Base-by-base conservation (phyloP, 2,329 filamentous ascomycete species). In the Mycosphaerella arachidis region DNA sequence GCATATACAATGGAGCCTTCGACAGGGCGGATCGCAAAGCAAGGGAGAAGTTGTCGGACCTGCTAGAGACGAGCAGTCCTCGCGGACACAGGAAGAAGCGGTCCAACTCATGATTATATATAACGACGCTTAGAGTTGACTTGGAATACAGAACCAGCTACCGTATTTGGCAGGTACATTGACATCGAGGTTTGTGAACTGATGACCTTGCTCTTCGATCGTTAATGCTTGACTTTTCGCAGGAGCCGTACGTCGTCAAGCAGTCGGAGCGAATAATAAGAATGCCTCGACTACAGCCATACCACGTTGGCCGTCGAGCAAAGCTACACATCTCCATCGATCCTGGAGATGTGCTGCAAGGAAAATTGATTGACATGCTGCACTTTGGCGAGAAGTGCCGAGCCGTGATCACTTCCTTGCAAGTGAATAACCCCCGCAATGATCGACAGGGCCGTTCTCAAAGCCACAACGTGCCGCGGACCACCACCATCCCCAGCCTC, bases 1-100 rank as follows among this genome's bases (percentile, higher is more conserved):
- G 77, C 59, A 73, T 85, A 30, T 90, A 89, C 69, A 88, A 89
- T 70, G 76, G 78, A 1, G 74, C 75, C 0, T 86, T 91, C 70
- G 78, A 84, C 60, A 79, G 77, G 71, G 76, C 79, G 53, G 88
- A 91, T 74, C 75, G 77, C 55, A 78, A 78, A 68, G 87, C 87
- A 16, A 68, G 72, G 55, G 70, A 72, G 54, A 64, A 74, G 63
- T 64, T 81, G 67, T 70, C 74, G 56, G 64, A 74, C 58, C 51
- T 75, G 40, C 67, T 71, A 55, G 65, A 71, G 48, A 60, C 60
- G 8, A 73, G n/a, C 40, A 43, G 67, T 60, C 65, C 71, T 9
- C 62, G 53, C 24, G 30, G 50, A 31, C 50, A 52, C n/a, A 62
- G 61, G 16, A 66, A 67, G 20, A 71, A 67, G 61, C 70, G 64